Conservation (phyloP, 2,329 filamentous ascomycete species). For the Aspergillus novofumigatus region DNA sequence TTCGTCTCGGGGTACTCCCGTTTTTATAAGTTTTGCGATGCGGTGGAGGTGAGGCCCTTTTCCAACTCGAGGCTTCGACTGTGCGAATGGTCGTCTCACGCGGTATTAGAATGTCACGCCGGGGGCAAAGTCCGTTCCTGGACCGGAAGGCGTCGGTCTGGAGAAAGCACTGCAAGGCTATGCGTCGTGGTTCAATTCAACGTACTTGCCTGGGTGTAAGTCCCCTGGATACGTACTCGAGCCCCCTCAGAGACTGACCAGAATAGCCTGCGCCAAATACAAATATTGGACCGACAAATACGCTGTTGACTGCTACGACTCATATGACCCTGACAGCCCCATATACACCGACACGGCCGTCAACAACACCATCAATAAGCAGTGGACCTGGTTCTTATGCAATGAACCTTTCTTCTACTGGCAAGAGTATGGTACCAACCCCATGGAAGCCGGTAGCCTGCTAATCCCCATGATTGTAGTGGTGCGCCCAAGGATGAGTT, state of each 20-base stretch:
- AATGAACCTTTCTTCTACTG: constrained; percentile 60
- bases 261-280: constrained; percentile 44
- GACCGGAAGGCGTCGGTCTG: constrained; percentile 49
- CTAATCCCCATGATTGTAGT: constrained; percentile 40
- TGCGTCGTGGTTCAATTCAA: constrained; percentile 49
- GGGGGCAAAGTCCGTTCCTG: constrained; percentile 27
- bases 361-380: constrained; percentile 46
- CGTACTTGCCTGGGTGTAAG: constrained; percentile 48
- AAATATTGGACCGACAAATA: constrained; percentile 46
- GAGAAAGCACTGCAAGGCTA: constrained; percentile 52
- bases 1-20: constrained; percentile 47
- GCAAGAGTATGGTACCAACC: constrained; percentile 42
- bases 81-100: constrained; percentile 2
- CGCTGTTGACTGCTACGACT: constrained; percentile 51
- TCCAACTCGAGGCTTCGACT: neutral
- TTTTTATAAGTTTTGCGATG: constrained; percentile 49
- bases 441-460: neutral
- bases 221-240: constrained; percentile 1
- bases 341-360: constrained; percentile 50
- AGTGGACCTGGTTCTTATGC: constrained; percentile 60
- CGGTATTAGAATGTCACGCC: constrained; percentile 29
- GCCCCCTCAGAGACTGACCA: neutral
- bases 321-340: constrained; percentile 47
- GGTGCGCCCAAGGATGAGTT: constrained; percentile 45
- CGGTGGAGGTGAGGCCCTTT: constrained; percentile 41